Evolutionary conservation across 257 asterid genomes (phyloP), one percentile per base, ranked within the genome.

Genomic region (Ocimum tenuiflorum): DNA sequence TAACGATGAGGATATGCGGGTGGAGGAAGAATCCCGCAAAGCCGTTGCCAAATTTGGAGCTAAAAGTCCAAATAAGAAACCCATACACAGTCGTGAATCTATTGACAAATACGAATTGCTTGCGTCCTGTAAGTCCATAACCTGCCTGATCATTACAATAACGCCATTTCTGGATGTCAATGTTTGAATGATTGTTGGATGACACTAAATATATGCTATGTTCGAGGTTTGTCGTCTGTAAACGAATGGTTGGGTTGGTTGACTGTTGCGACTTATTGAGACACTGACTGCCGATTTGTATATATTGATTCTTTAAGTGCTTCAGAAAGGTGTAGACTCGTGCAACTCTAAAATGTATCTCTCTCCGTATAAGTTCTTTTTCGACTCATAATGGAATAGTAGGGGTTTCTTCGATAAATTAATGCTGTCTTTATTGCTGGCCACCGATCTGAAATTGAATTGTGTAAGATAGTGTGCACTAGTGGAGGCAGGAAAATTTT

Each of bases 51-150:
- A 79, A 70, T 81, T 41, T 45, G 65, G 71, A 6, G 24, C 23
- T 27, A 67, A 69, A 77, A 73, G 53, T 69, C 69, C 82, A 38
- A 51, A 19, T 63, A 77, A 35, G 39, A 71, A 69, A 55, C 22
- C 74, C 65, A 8, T 38, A 1, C 56, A 24, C 23, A 14, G 49
- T 51, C 65, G 50, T 29, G 70, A 73, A 43, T 65, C 79, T 6
- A 2, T 83, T 18, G 77, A 78, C 50, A 88, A 91, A 63, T 88
- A 85, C 80, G 7, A 6, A 31, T 88, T 85, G 56, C 91, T 88
- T 10, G 15, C 15, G 24, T 31, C 0, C 59, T 80, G 98, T 91
- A 83, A 77, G 94, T 81, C 57, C 48, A 57, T 22, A 47, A 3
- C 3, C 18, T 39, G 14, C 70, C 27, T 31, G 62, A 53, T 59